Conservation (phyloP, 331 rosid genomes). For the Pyracantha coccinea region DNA sequence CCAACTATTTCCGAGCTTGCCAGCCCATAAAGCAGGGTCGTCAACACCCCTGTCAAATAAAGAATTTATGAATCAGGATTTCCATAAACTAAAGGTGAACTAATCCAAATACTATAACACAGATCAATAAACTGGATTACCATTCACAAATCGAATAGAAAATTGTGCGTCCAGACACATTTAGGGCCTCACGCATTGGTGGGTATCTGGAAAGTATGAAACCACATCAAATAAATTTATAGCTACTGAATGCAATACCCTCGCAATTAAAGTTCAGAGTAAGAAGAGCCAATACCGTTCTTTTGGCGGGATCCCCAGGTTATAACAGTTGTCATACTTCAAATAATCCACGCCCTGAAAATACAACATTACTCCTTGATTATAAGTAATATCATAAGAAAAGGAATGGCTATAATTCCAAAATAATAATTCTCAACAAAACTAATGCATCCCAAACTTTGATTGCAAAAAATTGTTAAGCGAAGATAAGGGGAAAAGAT, state of each 20-base stretch:
- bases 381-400: not conserved
- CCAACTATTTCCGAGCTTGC: slow-evolving; percentile 91
- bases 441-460: not conserved
- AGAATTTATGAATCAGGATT: not conserved
- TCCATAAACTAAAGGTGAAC: slow-evolving; percentile 8
- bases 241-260: not conserved
- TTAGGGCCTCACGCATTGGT: slow-evolving; percentile 89
- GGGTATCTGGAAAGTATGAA: slow-evolving; percentile 67
- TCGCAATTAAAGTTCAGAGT: slow-evolving; percentile 7
- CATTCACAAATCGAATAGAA: slow-evolving; percentile 90
- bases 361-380: slow-evolving; percentile 6
- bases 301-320: slow-evolving; percentile 71
- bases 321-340: slow-evolving; percentile 95
- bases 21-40: slow-evolving; percentile 95
- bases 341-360: slow-evolving; percentile 79
- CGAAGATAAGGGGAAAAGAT: not conserved
- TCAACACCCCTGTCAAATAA: slow-evolving; percentile 68
- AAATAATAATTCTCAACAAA: not conserved
- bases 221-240: slow-evolving; percentile 23
- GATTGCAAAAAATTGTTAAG: not conserved
- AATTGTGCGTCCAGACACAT: slow-evolving; percentile 49
- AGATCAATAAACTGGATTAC: slow-evolving; percentile 34
- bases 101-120: slow-evolving; percentile 11
- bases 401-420: not conserved
- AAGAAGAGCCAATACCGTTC: slow-evolving; percentile 50